Evolutionary conservation across 768 basidiomycete genomes (phyloP).

Genomic region (Rhizopogon vesiculosus): DNA sequence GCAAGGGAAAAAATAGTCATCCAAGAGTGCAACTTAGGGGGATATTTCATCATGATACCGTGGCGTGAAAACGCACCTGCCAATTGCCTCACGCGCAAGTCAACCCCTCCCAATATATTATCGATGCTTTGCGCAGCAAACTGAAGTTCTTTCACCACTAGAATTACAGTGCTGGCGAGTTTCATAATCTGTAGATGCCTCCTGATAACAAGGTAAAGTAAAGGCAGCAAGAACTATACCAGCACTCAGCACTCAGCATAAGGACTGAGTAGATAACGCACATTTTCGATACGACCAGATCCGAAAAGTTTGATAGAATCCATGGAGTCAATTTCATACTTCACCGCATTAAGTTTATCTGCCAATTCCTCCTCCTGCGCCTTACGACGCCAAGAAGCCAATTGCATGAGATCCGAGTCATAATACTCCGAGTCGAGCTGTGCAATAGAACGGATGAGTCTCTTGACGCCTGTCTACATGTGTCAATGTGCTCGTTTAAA

Average conservation of each 20-base stretch:
- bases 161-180: slow-evolving; percentile 16
- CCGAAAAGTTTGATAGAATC: slow-evolving; percentile 26
- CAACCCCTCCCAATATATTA: not conserved
- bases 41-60: too few species aligned
- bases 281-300: slow-evolving; percentile 30
- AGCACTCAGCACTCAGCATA: not conserved
- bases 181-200: slow-evolving; percentile 30
- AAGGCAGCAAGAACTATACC: slow-evolving; percentile 28
- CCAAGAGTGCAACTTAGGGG: too few species aligned
- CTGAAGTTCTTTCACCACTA: slow-evolving; percentile 23
- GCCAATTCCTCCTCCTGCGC: slow-evolving; percentile 21
- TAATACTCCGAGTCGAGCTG: slow-evolving; percentile 17
- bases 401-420: slow-evolving; percentile 11
- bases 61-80: not conserved
- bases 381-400: not conserved
- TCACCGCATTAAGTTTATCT: slow-evolving; percentile 21
- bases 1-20: too few species aligned
- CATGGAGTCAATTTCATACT: slow-evolving; percentile 28
- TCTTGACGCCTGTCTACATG: not conserved
- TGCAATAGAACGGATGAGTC: not conserved
- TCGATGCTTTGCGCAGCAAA: not conserved
- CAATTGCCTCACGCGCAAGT: not conserved
- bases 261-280: slow-evolving; percentile 5
- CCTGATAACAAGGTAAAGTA: slow-evolving; percentile 30
- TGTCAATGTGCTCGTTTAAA: not conserved